phyloP scores from a whole-genome alignment of 2,329 filamentous ascomycete genomes.

The Fusarium agapanthi region DNA sequence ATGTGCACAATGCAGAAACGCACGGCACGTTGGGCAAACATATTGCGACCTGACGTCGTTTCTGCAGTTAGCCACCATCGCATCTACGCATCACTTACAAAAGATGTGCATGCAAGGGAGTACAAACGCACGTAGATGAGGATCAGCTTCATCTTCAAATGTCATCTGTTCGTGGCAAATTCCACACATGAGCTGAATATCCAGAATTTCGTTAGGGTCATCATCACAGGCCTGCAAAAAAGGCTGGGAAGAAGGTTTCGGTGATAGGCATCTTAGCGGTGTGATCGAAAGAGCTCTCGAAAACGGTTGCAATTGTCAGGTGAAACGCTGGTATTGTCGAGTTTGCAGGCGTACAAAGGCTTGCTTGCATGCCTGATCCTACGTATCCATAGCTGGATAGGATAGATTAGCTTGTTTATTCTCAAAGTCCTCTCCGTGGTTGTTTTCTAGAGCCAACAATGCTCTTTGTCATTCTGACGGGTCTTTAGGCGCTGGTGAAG shows the following conservation, averaged over 20 bases:
- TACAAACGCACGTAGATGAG: neutral
- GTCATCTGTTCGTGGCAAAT: neutral
- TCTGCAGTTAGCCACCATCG: neutral
- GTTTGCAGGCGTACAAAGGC: neutral
- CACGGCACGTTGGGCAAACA: neutral
- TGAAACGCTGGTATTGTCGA: neutral
- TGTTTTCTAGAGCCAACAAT: neutral
- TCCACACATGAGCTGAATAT: neutral
- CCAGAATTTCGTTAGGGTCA: fast-evolving
- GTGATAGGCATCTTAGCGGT: neutral
- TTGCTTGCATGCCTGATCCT: neutral
- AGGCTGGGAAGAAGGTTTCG: neutral
- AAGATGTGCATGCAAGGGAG: neutral
- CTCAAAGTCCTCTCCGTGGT: fast-evolving
- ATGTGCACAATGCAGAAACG: neutral
- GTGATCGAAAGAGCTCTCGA: neutral
- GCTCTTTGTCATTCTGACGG: neutral
- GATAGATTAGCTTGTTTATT: neutral
- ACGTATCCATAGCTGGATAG: neutral
- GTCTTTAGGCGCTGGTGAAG: neutral
- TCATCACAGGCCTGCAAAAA: neutral
- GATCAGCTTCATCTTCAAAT: neutral
- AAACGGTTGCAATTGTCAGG: neutral
- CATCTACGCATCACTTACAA: neutral
- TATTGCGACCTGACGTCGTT: fast-evolving